Evolutionary conservation across 2,329 filamentous ascomycete genomes (phyloP), one percentile per base, ranked within the genome.

Genomic region (Cephalotrichum gorgonifer): DNA sequence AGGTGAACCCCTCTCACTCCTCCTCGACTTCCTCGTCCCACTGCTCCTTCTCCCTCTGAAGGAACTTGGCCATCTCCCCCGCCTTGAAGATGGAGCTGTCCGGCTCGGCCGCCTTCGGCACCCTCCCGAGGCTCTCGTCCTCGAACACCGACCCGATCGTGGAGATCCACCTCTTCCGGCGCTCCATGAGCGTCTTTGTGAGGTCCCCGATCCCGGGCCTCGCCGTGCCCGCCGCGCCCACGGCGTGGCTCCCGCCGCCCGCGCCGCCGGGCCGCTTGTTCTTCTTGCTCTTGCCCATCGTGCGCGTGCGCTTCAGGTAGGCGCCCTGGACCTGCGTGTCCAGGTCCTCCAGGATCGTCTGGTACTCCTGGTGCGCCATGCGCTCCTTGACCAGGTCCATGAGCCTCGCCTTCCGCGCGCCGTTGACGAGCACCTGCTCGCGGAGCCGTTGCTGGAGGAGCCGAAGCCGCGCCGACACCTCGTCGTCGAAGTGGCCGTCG

Each of bases 351-450:
- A 94, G 84, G 57, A 98, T 98, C 50, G 89, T 96, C 64, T 85
- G 86, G 71, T 95, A 98, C 64, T 98, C 93, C 62, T 98, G 93
- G 68, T 93, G 84, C 0, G 93, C 93, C 80, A 98, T 91, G 55
- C 88, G 83, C 63, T 95, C 90, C 57, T 89, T 86, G 7, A 93
- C 88, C 26, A 96, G 76, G 33, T 96, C 90, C 1, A 88, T 81
- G 11, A 98, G 74, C 2, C 90, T 81, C 6, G 88, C 76, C 67
- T 97, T 97, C 54, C 89, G 85, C 5, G 91, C 88, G 35, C 90
- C 91, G 63, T 98, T 98, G 64, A 86, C 72, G 50, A 95, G 80
- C 63, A 86, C 86, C 62, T 93, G 85, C 51, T 89, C 82, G 55
- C 88, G 85, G 2, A 98, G 76, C 47, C 88, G 83, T 47, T 78